Conservation (phyloP, 2,329 filamentous ascomycete genomes). For the Trichoderma simmonsii region DNA sequence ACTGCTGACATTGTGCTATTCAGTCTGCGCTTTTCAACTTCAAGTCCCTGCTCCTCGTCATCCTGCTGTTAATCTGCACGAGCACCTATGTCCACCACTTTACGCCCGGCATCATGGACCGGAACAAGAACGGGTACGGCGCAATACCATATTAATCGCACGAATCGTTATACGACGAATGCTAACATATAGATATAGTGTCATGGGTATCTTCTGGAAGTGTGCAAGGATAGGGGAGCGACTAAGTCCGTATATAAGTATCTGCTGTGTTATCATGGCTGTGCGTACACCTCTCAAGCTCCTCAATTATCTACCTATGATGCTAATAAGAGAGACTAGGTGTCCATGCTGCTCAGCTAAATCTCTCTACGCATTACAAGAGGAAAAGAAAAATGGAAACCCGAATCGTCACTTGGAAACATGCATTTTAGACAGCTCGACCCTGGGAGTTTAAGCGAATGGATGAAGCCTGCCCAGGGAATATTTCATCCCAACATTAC, state of each 20-base stretch:
- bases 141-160: background rate
- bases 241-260: slow-evolving; percentile 89
- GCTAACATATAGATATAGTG: slow-evolving; percentile 41
- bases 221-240: slow-evolving; percentile 88
- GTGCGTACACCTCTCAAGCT: slow-evolving; percentile 46
- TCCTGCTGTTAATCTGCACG: slow-evolving; percentile 94
- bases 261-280: slow-evolving; percentile 92
- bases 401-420: background rate
- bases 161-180: background rate
- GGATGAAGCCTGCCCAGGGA: background rate
- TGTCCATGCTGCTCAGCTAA: slow-evolving; percentile 38
- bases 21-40: slow-evolving; percentile 99
- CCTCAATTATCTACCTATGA: background rate
- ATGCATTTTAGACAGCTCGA: background rate
- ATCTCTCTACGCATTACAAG: slow-evolving; percentile 11
- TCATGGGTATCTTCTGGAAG: slow-evolving; percentile 93
- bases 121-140: slow-evolving; percentile 82
- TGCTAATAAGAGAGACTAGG: slow-evolving; percentile 24
- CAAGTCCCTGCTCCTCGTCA: slow-evolving; percentile 89
- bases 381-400: background rate
- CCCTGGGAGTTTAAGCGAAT: background rate
- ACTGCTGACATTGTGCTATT: background rate
- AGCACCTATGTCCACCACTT: slow-evolving; percentile 90
- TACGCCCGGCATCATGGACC: slow-evolving; percentile 84
- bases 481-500: background rate